Evolutionary conservation across 148 eudicot species (phyloP).

Genomic region (Rhododendron griersonianum): DNA sequence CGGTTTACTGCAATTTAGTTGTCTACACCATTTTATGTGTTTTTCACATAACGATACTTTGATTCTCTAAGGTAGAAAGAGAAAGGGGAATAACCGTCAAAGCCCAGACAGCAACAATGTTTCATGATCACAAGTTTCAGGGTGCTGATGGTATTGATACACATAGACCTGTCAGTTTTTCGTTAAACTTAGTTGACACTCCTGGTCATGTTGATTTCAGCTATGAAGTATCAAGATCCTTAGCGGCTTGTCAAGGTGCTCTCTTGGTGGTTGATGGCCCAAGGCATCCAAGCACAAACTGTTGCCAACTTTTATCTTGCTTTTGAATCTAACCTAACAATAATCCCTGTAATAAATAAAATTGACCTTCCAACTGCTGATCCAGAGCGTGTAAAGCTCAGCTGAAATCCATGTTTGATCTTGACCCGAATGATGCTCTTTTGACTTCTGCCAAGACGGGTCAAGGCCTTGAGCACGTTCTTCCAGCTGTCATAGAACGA

Average conservation of each 20-base stretch:
- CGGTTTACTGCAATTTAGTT: not conserved
- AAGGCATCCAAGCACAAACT: slow-evolving; percentile 98
- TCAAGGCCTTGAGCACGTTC: slow-evolving; percentile 82
- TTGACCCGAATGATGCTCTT: slow-evolving; percentile 72
- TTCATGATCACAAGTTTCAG: slow-evolving; percentile 41
- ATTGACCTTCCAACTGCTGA: slow-evolving; percentile 98
- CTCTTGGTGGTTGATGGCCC: slow-evolving; percentile 97
- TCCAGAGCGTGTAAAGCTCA: slow-evolving; percentile 87
- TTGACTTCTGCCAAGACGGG: slow-evolving; percentile 96
- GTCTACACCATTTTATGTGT: not conserved
- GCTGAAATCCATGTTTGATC: slow-evolving; percentile 89
- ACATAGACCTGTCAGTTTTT: slow-evolving; percentile 29
- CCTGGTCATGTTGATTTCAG: slow-evolving; percentile 99
- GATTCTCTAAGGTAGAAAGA: slow-evolving; percentile 73
- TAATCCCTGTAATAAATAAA: slow-evolving; percentile 89
- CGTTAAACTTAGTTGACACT: slow-evolving; percentile 79
- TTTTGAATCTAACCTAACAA: slow-evolving; percentile 74
- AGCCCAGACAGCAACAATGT: slow-evolving; percentile 99
- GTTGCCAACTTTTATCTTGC: slow-evolving; percentile 97
- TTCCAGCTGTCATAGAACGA: slow-evolving; percentile 84
- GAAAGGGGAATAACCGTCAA: slow-evolving; percentile 98
- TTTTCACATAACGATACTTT: slow-evolving; percentile 1
- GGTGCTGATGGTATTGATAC: slow-evolving; percentile 19
- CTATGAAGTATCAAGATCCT: slow-evolving; percentile 94
- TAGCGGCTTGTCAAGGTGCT: slow-evolving; percentile 97